A percentile compares a stretch with the other conserved stretches of the same genome.
Evolutionary conservation across 495 filamentous ascomycete species (phyloP).

Genomic region (Penicillium argentinense): DNA sequence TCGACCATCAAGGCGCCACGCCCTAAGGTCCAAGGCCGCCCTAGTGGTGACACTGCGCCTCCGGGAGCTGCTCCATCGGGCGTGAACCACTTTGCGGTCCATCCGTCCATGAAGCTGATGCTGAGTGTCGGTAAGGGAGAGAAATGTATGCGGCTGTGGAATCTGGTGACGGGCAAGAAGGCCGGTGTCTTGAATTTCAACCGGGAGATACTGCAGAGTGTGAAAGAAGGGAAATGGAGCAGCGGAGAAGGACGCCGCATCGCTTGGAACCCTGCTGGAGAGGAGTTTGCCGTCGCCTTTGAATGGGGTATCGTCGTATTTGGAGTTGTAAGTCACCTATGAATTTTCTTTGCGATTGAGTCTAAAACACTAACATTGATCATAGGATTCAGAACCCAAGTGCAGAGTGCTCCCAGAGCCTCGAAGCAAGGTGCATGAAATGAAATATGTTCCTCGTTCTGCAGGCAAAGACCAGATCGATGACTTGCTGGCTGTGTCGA

Average conservation of each 20-base stretch:
- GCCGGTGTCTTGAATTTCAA: conserved; percentile 86
- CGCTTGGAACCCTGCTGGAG: conserved; percentile 71
- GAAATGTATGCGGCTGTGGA: conserved; percentile 91
- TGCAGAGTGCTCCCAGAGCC: conserved; percentile 67
- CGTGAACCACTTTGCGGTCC: conserved; percentile 91
- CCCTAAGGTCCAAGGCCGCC: conserved; percentile 77
- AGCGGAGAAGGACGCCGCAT: conserved; percentile 83
- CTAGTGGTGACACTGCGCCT: conserved; percentile 86
- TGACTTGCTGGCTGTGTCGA: conserved; percentile 73
- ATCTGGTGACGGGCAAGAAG: conserved; percentile 93
- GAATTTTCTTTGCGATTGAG: background rate
- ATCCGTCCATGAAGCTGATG: conserved; percentile 95
- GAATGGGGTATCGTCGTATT: conserved; percentile 84
- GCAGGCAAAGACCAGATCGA: conserved; percentile 40
- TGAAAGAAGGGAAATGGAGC: conserved; percentile 73
- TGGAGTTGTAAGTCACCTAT: conserved; percentile 60
- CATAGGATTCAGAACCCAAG: conserved; percentile 72
- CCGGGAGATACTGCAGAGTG: conserved; percentile 61
- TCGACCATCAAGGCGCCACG: conserved; percentile 89
- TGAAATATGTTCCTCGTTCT: conserved; percentile 64
- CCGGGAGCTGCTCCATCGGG: conserved; percentile 83
- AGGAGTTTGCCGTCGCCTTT: conserved; percentile 86
- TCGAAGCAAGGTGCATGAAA: conserved; percentile 76
- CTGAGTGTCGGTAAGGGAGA: conserved; percentile 87
- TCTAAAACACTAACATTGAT: conserved; percentile 14